A percentile compares a stretch with the other conserved stretches of the same genome.
These are phyloP conservation scores for Plasmodium ovale DNA, from an alignment of 169 alveolate species.

Conservation along the genomic window DNA sequence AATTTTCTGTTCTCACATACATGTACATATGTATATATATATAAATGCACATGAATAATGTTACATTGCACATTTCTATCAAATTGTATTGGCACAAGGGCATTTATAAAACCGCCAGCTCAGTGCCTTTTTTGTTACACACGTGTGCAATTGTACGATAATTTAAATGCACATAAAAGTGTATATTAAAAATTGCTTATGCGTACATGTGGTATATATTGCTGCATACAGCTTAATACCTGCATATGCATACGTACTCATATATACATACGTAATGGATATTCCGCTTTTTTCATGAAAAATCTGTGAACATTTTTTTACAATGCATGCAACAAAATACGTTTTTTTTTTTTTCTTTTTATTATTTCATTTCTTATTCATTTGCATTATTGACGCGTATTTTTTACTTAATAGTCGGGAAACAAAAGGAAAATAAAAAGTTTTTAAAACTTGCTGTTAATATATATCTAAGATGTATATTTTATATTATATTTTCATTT, in stretches of 20 bases:
- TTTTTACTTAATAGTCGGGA: too few relatives aligned
- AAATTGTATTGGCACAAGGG: not conserved
- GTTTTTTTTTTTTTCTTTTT: not conserved
- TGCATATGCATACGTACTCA: not conserved
- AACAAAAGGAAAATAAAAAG: too few relatives aligned
- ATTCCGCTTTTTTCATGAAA: not conserved
- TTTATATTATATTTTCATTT: too few relatives aligned
- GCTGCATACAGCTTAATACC: not conserved
- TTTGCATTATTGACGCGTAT: not conserved
- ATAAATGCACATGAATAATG: too few relatives aligned
- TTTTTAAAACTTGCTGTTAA: too few relatives aligned
- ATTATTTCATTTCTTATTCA: too few relatives aligned
- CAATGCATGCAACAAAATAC: slow-evolving; percentile 15
- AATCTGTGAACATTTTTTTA: slow-evolving; percentile 1
- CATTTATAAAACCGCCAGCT: not conserved
- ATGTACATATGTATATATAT: too few relatives aligned
- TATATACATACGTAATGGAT: not conserved
- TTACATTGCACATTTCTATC: too few relatives aligned
- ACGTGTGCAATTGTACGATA: slow-evolving; percentile 7
- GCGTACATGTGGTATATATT: slow-evolving; percentile 1
- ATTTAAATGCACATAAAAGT: not conserved
- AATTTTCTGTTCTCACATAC: too few relatives aligned
- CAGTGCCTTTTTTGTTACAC: slow-evolving; percentile 26
- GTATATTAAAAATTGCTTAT: slow-evolving; percentile 4
- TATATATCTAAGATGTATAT: too few relatives aligned